Evolutionary conservation across 306 rosid genomes (phyloP), one percentile per base, ranked within the genome.

Genomic region (Canavalia gladiata): DNA sequence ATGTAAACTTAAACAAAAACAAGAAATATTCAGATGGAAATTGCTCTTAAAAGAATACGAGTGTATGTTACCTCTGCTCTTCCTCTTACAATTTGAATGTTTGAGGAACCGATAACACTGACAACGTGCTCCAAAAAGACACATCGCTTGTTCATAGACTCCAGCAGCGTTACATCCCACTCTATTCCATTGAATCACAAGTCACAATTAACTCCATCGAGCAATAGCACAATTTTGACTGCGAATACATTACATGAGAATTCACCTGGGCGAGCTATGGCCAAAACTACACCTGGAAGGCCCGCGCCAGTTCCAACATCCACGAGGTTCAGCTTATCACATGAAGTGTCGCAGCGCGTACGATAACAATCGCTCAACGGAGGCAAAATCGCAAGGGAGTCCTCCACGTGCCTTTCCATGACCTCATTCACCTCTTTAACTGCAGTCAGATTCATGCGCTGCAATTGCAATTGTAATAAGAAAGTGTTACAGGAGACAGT

Each of bases 231-330:
- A 75, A 56, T 47, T 41, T 39, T 10, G 7, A n/a, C 11, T n/a
- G 34, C 2, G 1, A 56, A 57, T 29, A 41, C 18, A 70, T 2
- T 29, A 57, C 2, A 68, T 6, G 37, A 6, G 30, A 29, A 84
- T 58, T 65, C 80, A 95, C 97, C 98, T 28, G 99, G 97, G 80
- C 94, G 85, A 81, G 97, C 98, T 41, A 95, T 90, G 34, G 98
- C 98, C n/a, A 95, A 71, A 68, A 95, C 74, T 67, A 95, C 67
- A 66, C 97, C 99, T 0, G 98, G 99, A 77, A 95, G 94, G 4
- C 98, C 98, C 0, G 99, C 95, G 12, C 99, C 98, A 1, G 92
- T 93, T 77, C 99, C 99, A 29, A 95, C 98, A 45, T 95, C 98
- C 2, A 91, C 89, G 2, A 95, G 87, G 13, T 85, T 87, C 56